Conservation (phyloP, 495 filamentous ascomycete genomes). For the Filosporella fistucella region DNA sequence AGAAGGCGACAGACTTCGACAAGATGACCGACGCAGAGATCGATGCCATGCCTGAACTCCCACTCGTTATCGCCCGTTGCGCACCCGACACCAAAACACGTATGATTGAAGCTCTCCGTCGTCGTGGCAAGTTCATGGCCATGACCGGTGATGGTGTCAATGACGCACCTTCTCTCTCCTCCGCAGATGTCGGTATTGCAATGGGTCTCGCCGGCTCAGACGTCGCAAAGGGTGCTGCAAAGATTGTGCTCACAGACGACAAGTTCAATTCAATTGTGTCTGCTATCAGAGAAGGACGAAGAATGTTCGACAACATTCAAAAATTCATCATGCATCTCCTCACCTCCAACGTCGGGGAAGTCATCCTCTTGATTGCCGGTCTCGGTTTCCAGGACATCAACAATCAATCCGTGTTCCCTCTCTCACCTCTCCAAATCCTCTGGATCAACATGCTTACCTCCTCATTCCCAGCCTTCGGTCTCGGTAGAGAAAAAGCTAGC, state of each 20-base stretch:
- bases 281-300: conserved; percentile 61
- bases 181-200: conserved; percentile 79
- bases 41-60: conserved; percentile 51
- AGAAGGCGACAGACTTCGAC: conserved; percentile 63
- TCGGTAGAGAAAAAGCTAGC: conserved; percentile 62
- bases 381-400: conserved; percentile 61
- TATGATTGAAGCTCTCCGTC: conserved; percentile 65
- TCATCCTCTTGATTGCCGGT: conserved; percentile 60
- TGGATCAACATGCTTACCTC: conserved; percentile 74
- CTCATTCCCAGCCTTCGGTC: conserved; percentile 63
- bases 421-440: conserved; percentile 64
- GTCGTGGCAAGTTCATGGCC: conserved; percentile 49
- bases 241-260: conserved; percentile 86
- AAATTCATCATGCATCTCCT: conserved; percentile 71
- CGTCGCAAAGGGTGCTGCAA: conserved; percentile 80
- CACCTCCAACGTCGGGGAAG: conserved; percentile 66
- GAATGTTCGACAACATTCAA: conserved; percentile 74
- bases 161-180: conserved; percentile 72
- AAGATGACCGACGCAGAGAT: conserved; percentile 54
- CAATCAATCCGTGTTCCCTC: conserved; percentile 61
- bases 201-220: conserved; percentile 85
- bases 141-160: conserved; percentile 83
- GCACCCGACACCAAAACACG: conserved; percentile 62
- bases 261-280: conserved; percentile 64
- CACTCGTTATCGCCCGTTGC: conserved; percentile 62